phyloP scores from a whole-genome alignment of 2,329 filamentous ascomycete species.

The Fusarium sp. region DNA sequence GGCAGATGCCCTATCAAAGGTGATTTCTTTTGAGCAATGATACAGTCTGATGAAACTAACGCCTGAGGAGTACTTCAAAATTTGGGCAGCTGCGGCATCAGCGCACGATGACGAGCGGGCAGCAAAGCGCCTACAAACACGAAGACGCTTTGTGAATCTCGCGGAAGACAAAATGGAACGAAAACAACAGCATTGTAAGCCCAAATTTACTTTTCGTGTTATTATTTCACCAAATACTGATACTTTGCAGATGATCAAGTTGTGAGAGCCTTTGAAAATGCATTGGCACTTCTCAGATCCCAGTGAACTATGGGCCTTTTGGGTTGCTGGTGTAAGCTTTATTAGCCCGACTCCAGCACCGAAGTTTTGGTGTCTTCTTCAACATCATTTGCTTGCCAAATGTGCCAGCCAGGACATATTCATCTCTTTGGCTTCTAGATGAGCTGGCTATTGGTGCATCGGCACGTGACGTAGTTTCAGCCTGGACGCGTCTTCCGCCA shows the following conservation, averaged over 20 bases:
- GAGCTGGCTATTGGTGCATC: constrained; percentile 11
- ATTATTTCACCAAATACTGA: constrained; percentile 30
- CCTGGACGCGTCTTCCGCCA: constrained; percentile 28
- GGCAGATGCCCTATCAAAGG: constrained; percentile 75
- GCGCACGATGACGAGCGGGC: constrained; percentile 81
- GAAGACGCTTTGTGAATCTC: constrained; percentile 79
- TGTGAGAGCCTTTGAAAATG: constrained; percentile 72
- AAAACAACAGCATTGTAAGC: constrained; percentile 85
- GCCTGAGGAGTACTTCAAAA: constrained; percentile 74
- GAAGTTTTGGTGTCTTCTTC: neutral
- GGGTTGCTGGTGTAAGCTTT: neutral
- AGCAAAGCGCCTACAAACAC: constrained; percentile 83
- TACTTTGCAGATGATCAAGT: constrained; percentile 61
- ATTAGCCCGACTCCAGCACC: neutral
- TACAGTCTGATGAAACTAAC: constrained; percentile 1
- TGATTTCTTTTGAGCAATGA: constrained; percentile 46
- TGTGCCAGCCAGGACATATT: neutral
- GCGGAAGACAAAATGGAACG: constrained; percentile 78
- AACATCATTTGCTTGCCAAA: neutral
- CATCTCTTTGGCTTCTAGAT: neutral
- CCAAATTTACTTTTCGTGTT: neutral
- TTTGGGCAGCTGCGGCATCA: constrained; percentile 81
- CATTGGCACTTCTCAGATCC: constrained; percentile 65
- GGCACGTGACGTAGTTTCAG: constrained; percentile 42
- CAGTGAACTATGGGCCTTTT: constrained; percentile 40